Percentiles rank a stretch among this genome's conserved stretches.
phyloP scores from a whole-genome alignment of 805 yeast genomes.

The Saccharomycopsis babjevae region DNA sequence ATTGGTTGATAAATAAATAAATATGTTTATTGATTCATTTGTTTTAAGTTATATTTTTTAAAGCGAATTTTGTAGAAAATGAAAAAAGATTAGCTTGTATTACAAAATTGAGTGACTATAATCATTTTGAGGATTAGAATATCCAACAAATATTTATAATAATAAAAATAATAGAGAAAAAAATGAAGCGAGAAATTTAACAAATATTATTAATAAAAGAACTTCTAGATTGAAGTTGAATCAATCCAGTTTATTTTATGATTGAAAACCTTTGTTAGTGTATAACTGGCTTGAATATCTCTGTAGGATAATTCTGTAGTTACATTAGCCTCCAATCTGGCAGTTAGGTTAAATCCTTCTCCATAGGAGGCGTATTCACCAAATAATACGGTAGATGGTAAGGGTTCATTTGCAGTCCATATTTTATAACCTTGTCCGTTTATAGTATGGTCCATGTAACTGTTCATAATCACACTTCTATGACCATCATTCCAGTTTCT shows the following conservation, averaged over 20 bases:
- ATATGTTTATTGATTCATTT: no score
- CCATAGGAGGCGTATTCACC: conserved; percentile 7
- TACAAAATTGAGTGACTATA: no score
- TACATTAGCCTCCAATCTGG: not conserved
- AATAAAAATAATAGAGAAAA: no score
- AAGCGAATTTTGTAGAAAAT: no score
- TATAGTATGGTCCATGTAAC: conserved; percentile 4
- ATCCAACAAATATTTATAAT: no score
- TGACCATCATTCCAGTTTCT: conserved; percentile 8
- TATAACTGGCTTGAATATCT: not conserved
- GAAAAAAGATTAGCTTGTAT: no score
- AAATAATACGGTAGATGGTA: conserved; percentile 3
- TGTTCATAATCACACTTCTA: not conserved
- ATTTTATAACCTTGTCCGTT: conserved; percentile 2
- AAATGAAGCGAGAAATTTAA: not conserved
- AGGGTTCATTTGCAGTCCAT: not conserved
- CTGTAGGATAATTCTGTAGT: not conserved
- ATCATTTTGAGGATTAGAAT: no score
- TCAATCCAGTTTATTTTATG: conserved; percentile 1
- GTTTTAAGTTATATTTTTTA: no score
- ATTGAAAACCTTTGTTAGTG: conserved; percentile 1
- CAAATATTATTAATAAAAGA: not conserved
- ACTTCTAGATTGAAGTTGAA: not conserved
- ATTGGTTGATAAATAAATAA: no score
- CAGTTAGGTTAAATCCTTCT: conserved; percentile 1